Base-by-base conservation (phyloP, 768 basidiomycete genomes). In the Mycena polygramma region DNA sequence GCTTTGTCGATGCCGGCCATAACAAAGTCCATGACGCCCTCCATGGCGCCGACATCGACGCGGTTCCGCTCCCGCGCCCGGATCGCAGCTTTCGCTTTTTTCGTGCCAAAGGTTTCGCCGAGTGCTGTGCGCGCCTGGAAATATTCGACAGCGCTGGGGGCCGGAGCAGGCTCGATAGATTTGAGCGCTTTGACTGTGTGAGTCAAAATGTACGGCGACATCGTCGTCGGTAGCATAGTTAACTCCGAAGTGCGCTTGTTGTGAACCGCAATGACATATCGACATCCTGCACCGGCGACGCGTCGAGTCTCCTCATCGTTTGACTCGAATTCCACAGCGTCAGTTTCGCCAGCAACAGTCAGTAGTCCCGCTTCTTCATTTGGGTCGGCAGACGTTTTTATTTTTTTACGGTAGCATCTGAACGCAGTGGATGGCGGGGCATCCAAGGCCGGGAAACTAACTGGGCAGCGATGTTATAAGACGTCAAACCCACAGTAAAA, bases 91-190 rank as follows among this genome's bases (percentile, higher is more conserved):
- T 95, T 93, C 53, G 96, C 95, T 78, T 98, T 99, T 82, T 96
- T 94, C 30, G 96, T 97, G 24, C 97, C 97, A 73, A 99, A 99
- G 1, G 93, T 89, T 79, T 96, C 92, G 39, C 97, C 96, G 2
- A 99, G 88, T n/a, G 89, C 85, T 63, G 88, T 93, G 49, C 91
- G 87, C 19, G 91, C 92, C 59, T 91, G 86, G 48, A 87, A 81
- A 66, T 87, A 90, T 68, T 90, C 87, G 55, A 84, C 74, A 57
- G 88, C 81, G 11, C 83, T 79, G 19, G 89, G 86, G 10, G 86
- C 86, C 15, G 84, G 81, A 6, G 87, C 80, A 17, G 88, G 83
- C 20, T 85, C 79, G 46, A 90, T 83, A 41, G 87, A 86, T 80
- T 96, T 96, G 54, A 97, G 85, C 10, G 92, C 90, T 79, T 97